Evolutionary conservation across 2,329 filamentous ascomycete genomes (phyloP), one percentile per base, ranked within the genome.

Genomic region (Penicillium sp.): DNA sequence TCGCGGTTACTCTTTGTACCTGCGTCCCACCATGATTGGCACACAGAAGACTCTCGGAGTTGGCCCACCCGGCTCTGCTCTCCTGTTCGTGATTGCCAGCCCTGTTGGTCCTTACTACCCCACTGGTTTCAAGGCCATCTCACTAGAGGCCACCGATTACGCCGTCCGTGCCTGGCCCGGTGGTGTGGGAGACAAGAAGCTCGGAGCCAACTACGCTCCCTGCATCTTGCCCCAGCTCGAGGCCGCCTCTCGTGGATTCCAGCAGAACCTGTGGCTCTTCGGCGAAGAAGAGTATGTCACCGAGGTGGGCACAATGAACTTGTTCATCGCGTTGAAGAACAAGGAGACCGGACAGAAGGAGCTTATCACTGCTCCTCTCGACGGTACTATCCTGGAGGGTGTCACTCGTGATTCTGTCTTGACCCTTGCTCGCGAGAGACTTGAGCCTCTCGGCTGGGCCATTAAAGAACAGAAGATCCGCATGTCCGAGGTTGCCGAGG

Each of bases 221-320:
- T 97, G 94, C 79, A 93, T 99, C 67, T 81, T 97, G n/a, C 94
- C 94, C 16, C 94, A 99, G 78, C 84, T 94, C 67, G 85, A 96
- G 76, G 94, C 94, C 40, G 91, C 92, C 43, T 89, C 87, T 74
- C 86, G 92, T 53, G 94, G 94, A 21, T 96, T 92, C 83, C 93
- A 97, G 78, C 94, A 99, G 80, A 99, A 97, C 77, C 82, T 99
- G 50, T 99, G 94, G 94, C 80, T 99, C 31, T 99, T 97, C 71
- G 92, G 92, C 41, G 88, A 95, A 69, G 91, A 97, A 75, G 91
- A 97, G 74, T 96, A 88, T 69, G 88, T 97, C 54, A 99, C 94
- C 44, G 94, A 99, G 77, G 94, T 97, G 53, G 94, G 94, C 68
- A 97, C 94, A 54, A 99, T 99, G 94, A 99, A 99, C 78, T 86